These are phyloP conservation scores for Fusarium annulatum DNA, from an alignment of 2,329 filamentous ascomycete genomes.

Conservation along the genomic window DNA sequence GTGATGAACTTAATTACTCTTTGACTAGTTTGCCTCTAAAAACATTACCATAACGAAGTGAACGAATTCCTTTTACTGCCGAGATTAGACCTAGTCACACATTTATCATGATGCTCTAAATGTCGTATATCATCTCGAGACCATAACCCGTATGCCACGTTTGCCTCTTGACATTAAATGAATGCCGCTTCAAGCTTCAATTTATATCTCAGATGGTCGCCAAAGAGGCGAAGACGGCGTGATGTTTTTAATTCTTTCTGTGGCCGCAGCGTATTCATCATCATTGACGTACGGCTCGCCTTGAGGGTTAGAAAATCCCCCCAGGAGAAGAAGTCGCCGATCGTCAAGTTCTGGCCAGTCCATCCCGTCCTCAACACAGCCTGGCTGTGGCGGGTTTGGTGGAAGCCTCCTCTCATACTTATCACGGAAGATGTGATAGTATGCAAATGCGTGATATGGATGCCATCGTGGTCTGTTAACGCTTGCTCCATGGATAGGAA, in stretches of 20 bases:
- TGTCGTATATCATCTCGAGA: no score
- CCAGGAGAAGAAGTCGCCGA: background rate
- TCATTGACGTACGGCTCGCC: background rate
- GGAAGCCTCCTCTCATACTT: background rate
- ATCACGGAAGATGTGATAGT: slow-evolving; percentile 31
- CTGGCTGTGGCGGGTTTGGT: background rate
- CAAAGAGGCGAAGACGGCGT: background rate
- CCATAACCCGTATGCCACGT: no score
- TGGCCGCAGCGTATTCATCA: background rate
- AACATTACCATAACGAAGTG: no score
- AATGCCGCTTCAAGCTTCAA: fast-evolving
- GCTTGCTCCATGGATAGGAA: slow-evolving; percentile 10
- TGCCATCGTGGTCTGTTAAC: slow-evolving; percentile 26
- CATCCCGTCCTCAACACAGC: background rate
- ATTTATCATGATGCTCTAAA: fast-evolving
- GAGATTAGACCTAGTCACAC: background rate
- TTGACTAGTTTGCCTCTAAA: no score
- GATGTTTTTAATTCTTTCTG: slow-evolving; percentile 1
- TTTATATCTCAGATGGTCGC: background rate
- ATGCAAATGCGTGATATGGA: slow-evolving; percentile 10
- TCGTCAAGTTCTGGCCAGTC: slow-evolving; percentile 21
- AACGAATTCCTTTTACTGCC: no score
- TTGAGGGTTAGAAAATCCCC: background rate
- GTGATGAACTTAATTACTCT: no score
- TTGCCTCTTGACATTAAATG: no score